phyloP scores from a whole-genome alignment of 208 protist genomes.

The Vickermania spadyakhi region DNA sequence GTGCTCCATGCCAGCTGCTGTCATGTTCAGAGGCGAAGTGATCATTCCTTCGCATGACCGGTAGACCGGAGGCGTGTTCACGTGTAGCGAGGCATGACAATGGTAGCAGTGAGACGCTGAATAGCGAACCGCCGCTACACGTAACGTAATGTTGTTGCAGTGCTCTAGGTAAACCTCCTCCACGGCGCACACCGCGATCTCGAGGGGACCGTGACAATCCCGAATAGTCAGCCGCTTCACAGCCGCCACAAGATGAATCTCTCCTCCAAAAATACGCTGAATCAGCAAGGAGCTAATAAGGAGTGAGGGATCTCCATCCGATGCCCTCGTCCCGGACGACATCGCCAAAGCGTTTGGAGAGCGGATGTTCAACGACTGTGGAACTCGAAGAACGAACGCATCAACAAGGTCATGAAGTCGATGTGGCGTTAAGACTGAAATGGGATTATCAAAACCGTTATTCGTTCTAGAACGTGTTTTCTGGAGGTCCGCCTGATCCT shows the following conservation, averaged over 20 bases:
- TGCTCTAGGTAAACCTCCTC: constrained; percentile 38
- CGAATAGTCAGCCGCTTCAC: constrained; percentile 42
- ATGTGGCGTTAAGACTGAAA: neutral
- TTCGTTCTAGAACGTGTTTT: neutral
- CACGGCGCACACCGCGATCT: constrained; percentile 54
- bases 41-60: constrained; percentile 38
- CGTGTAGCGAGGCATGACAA: constrained; percentile 68
- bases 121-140: constrained; percentile 41
- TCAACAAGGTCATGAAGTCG: neutral
- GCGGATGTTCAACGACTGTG: neutral
- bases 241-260: constrained; percentile 49
- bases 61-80: constrained; percentile 48
- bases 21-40: constrained; percentile 60
- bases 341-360: too few relatives aligned
- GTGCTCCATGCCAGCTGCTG: constrained; percentile 24
- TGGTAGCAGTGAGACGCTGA: constrained; percentile 32
- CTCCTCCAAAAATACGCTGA: constrained; percentile 36
- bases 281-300: constrained; percentile 29
- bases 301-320: too few relatives aligned
- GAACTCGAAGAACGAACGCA: neutral
- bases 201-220: constrained; percentile 51
- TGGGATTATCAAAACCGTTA: neutral
- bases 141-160: constrained; percentile 62
- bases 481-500: neutral
- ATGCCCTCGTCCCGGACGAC: too few relatives aligned